phyloP scores from a whole-genome alignment of 169 alveolate genomes.

The Cryptosporidium muris region DNA sequence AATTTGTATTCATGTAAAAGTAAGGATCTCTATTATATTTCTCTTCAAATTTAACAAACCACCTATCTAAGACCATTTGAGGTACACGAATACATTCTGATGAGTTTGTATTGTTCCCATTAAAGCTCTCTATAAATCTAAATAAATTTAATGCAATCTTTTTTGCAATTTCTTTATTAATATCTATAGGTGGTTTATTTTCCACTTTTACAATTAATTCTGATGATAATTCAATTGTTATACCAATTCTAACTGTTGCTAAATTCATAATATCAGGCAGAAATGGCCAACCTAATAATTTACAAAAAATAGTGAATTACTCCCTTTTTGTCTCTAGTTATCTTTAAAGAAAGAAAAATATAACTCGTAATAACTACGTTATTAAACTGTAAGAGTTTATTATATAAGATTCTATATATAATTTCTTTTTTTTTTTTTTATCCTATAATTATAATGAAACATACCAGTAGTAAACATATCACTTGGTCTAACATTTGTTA shows the following conservation, averaged over 20 bases:
- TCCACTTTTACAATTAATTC: conserved; percentile 26
- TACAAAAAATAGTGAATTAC: not conserved
- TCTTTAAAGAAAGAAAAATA: no score
- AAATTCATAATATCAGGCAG: conserved; percentile 26
- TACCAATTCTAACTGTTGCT: conserved; percentile 24
- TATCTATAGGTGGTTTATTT: conserved; percentile 54
- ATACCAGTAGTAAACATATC: conserved; percentile 70
- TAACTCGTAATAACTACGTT: no score
- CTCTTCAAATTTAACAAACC: conserved; percentile 84
- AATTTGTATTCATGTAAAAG: conserved; percentile 82
- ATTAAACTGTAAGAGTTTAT: no score
- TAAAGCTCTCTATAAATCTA: conserved; percentile 83
- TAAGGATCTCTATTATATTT: conserved; percentile 88
- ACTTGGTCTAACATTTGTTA: conserved; percentile 56
- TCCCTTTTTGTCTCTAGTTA: no score
- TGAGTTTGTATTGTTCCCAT: conserved; percentile 71
- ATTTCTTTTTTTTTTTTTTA: not conserved
- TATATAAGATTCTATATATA: not conserved
- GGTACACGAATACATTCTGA: conserved; percentile 81
- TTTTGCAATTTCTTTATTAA: conserved; percentile 76
- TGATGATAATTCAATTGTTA: conserved; percentile 28
- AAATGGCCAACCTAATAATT: conserved; percentile 64
- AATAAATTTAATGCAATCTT: conserved; percentile 85
- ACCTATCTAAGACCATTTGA: conserved; percentile 81
- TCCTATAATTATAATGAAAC: not conserved